Evolutionary conservation across 129 eudicot species (phyloP), one percentile per base, ranked within the genome.

Genomic region (Helichrysum umbraculigerum): DNA sequence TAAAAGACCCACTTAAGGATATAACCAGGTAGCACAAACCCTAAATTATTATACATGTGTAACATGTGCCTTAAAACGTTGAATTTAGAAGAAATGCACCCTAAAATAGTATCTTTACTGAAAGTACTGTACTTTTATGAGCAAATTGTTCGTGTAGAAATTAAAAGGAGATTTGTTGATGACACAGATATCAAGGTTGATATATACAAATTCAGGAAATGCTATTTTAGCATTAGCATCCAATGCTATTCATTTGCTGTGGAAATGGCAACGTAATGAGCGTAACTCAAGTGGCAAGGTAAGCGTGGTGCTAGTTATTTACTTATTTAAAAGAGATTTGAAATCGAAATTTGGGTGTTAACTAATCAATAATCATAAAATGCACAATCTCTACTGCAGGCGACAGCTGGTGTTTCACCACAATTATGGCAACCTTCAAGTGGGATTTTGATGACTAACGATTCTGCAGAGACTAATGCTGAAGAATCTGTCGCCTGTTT

Each of bases 351-450:
- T 16, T 62, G 29, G 12, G 25, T 22, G 41, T 20, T 69, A 42
- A 66, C n/a, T 14, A 58, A 62, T 34, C 54, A 66, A 15, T 14
- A 58, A 62, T 34, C 54, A 22, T 81, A 57, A 47, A 47, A 21
- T 83, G 37, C 68, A 4, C 10, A 37, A 30, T 78, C 15, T 5
- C 50, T 63, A 41, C 34, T 33, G 71, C 33, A 92, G 98, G 94
- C 98, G 8, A 87, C 94, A 51, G 92, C 98, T 28, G 83, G 39
- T 75, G 92, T 88, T 72, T 67, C 90, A 25, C 96, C 98, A 37
- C 94, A 86, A 68, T 70, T 92, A 71, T 92, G 98, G 98, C 98
- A 92, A 85, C 98, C 98, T 17, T 68, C 91, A 54, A 92, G 96
- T 62, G 98, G 98, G 63, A 90, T 86, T 75, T 71, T 88, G 76